Conservation (phyloP, 345 rosid species). For the Sisymbrium altissimum region DNA sequence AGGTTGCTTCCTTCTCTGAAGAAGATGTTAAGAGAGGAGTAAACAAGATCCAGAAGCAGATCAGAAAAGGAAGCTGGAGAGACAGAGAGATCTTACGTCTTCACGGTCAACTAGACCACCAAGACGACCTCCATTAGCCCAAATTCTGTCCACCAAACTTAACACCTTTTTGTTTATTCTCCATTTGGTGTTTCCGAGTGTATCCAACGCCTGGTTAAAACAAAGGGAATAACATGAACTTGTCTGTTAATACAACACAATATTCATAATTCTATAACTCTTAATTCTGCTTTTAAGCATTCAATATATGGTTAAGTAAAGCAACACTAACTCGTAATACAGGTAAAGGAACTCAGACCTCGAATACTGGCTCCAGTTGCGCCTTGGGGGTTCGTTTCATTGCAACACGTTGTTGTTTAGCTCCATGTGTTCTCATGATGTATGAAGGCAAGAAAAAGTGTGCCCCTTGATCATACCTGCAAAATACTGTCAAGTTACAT, state of each 20-base stretch:
- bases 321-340: neutral
- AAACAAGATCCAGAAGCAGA: constrained; percentile 8
- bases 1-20: constrained; percentile 1
- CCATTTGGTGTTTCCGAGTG: constrained; percentile 95
- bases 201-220: constrained; percentile 78
- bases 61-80: neutral
- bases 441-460: constrained; percentile 81
- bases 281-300: neutral
- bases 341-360: constrained; percentile 52
- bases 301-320: constrained; percentile 10
- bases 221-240: constrained; percentile 24
- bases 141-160: constrained; percentile 80
- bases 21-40: neutral
- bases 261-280: constrained; percentile 1
- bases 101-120: constrained; percentile 85
- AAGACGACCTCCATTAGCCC: constrained; percentile 85
- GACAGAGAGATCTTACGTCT: constrained; percentile 58
- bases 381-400: constrained; percentile 57
- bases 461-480: constrained; percentile 85
- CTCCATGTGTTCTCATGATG: constrained; percentile 93
- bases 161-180: constrained; percentile 79
- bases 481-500: constrained; percentile 31
- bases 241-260: constrained; percentile 2
- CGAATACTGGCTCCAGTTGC: constrained; percentile 67
- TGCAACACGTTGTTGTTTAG: constrained; percentile 67